phyloP scores from a whole-genome alignment of 2,329 filamentous ascomycete species.

The Epichloe typhina region DNA sequence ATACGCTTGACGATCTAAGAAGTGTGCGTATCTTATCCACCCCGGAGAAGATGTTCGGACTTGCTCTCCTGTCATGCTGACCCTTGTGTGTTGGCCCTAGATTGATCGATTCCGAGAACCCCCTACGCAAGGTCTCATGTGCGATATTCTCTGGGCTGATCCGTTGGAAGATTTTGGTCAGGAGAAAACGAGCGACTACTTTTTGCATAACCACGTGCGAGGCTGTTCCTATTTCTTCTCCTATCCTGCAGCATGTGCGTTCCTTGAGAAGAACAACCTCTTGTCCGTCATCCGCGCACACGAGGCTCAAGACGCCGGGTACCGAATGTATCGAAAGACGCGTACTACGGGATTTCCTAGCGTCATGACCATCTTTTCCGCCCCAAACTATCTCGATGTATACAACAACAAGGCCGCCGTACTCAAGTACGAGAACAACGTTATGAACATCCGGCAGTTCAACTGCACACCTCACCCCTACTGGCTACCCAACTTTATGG shows the following conservation, averaged over 20 bases:
- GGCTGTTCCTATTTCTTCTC: slow-evolving; percentile 99
- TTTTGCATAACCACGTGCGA: slow-evolving; percentile 94
- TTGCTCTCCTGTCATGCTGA: not conserved
- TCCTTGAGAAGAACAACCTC: slow-evolving; percentile 97
- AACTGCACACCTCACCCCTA: slow-evolving; percentile 99
- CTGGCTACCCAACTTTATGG: slow-evolving; percentile 99
- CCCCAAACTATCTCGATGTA: slow-evolving; percentile 95
- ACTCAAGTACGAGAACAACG: slow-evolving; percentile 98
- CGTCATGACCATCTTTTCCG: slow-evolving; percentile 99
- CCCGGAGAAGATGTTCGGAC: not conserved
- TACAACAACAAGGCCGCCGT: slow-evolving; percentile 99
- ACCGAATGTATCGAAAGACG: slow-evolving; percentile 98
- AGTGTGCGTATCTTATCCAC: slow-evolving; percentile 41
- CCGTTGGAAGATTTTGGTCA: slow-evolving; percentile 96
- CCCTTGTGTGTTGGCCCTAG: slow-evolving; percentile 26
- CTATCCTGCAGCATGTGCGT: slow-evolving; percentile 90
- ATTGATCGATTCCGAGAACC: slow-evolving; percentile 97
- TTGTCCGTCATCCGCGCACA: slow-evolving; percentile 94
- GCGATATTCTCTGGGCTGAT: slow-evolving; percentile 97
- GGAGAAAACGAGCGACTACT: slow-evolving; percentile 96
- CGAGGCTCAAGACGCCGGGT: slow-evolving; percentile 96
- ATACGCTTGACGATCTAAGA: slow-evolving; percentile 89
- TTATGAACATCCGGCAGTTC: slow-evolving; percentile 99
- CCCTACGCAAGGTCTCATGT: slow-evolving; percentile 98
- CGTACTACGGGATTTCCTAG: slow-evolving; percentile 95